A percentile compares a stretch with the other conserved stretches of the same genome.
These are phyloP conservation scores for Diaporthe velutina DNA, from an alignment of 2,329 filamentous ascomycete species.

Conservation along the genomic window DNA sequence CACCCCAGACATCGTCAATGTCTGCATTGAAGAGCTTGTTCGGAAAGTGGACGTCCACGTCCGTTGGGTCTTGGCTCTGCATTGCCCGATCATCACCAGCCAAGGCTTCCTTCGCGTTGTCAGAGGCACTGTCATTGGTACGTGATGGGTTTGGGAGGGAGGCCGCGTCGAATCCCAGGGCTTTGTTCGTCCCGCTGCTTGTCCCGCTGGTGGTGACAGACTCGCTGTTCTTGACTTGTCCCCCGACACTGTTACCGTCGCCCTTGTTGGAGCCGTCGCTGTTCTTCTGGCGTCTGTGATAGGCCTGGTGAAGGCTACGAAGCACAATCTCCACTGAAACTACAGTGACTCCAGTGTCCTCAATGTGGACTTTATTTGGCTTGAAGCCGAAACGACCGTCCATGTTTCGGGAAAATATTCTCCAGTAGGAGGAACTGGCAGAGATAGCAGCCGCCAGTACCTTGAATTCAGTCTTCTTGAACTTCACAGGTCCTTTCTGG, in stretches of 20 bases:
- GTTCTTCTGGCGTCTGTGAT: not conserved
- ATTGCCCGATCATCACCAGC: too few relatives aligned
- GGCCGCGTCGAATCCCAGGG: not conserved
- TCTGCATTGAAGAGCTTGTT: not conserved
- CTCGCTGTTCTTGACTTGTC: not conserved
- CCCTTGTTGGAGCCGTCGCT: not conserved
- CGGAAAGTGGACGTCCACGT: not conserved
- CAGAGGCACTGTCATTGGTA: too few relatives aligned
- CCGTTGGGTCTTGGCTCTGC: too few relatives aligned
- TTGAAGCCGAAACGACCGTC: not conserved
- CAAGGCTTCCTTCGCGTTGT: too few relatives aligned
- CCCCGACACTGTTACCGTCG: not conserved
- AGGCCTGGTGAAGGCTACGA: not conserved
- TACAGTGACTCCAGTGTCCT: conserved; percentile 1
- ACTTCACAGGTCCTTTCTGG: not conserved
- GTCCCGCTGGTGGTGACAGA: not conserved
- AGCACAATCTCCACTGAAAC: not conserved
- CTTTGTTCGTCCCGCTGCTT: too few relatives aligned
- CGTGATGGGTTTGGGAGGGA: not conserved
- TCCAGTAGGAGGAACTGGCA: conserved; percentile 4
- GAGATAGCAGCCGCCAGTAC: not conserved
- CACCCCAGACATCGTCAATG: conserved; percentile 5
- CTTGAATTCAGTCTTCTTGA: not conserved
- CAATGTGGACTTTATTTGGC: not conserved
- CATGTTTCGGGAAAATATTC: not conserved